Conservation (phyloP, 2,329 filamentous ascomycete genomes). For the Xylariaceae sp. region DNA sequence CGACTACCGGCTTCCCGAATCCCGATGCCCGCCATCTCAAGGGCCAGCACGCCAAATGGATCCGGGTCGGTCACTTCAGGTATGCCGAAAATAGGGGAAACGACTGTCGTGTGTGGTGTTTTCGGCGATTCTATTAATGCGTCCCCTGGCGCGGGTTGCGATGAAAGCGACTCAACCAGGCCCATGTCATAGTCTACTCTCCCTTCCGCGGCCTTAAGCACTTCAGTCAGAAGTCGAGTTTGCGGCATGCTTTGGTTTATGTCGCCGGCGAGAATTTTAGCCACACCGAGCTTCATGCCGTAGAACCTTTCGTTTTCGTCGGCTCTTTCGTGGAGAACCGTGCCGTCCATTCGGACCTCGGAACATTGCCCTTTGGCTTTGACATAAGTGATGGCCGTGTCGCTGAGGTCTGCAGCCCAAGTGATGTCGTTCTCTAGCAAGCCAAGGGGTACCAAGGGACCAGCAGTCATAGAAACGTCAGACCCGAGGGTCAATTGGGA, state of each 20-base stretch:
- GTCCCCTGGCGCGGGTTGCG: conserved; percentile 72
- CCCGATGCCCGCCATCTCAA: conserved; percentile 86
- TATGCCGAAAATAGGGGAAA: conserved; percentile 64
- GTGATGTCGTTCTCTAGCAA: conserved; percentile 46
- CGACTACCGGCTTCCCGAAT: conserved; percentile 85
- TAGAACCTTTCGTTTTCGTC: conserved; percentile 61
- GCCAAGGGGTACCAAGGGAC: conserved; percentile 62
- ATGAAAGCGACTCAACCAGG: conserved; percentile 60
- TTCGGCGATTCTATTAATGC: conserved; percentile 45
- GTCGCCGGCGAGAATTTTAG: conserved; percentile 55
- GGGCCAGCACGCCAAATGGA: conserved; percentile 82
- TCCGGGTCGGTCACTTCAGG: conserved; percentile 80
- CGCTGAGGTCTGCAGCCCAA: conserved; percentile 48
- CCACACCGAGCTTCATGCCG: conserved; percentile 42
- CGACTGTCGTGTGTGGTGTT: conserved; percentile 28
- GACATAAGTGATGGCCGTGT: conserved; percentile 55
- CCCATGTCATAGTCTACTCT: conserved; percentile 68
- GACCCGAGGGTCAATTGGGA: conserved; percentile 76
- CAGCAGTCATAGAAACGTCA: conserved; percentile 71
- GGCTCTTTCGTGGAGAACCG: conserved; percentile 50
- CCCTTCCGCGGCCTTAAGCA: conserved; percentile 84
- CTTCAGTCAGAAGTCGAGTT: conserved; percentile 64
- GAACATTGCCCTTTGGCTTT: conserved; percentile 55
- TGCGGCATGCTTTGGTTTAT: conserved; percentile 52
- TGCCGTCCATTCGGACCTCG: conserved; percentile 51